phyloP scores from a whole-genome alignment of 2,329 filamentous ascomycete genomes.

The Diaporthe sp. region DNA sequence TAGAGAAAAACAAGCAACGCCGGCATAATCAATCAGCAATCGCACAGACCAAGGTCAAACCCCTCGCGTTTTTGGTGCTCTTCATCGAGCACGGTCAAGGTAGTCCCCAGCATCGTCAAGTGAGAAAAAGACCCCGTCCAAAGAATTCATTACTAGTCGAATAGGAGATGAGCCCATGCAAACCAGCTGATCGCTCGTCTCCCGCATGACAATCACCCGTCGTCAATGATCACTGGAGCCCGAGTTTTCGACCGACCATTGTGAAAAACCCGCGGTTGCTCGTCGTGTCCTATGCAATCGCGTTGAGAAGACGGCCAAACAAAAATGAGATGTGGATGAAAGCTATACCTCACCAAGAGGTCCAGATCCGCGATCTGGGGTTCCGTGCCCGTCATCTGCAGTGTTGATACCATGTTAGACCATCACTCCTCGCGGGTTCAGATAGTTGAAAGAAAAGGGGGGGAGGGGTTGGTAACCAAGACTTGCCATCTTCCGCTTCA shows the following conservation, averaged over 20 bases:
- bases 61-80: not conserved
- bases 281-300: conserved; percentile 29
- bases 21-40: not conserved
- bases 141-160: conserved; percentile 4
- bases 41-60: conserved; percentile 5
- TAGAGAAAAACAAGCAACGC: not conserved
- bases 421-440: not conserved
- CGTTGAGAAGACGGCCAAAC: conserved; percentile 32
- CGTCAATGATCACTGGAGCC: conserved; percentile 25
- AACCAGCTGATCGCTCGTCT: not conserved
- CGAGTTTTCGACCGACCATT: conserved; percentile 38
- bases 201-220: not conserved
- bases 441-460: not conserved
- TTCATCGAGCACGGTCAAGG: not conserved
- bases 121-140: not conserved
- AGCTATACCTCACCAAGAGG: conserved; percentile 36
- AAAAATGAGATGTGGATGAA: conserved; percentile 12
- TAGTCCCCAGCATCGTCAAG: not conserved
- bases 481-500: conserved; percentile 41
- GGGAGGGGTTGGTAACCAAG: conserved; percentile 20
- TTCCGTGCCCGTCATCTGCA: conserved; percentile 8
- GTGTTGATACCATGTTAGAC: conserved; percentile 16
- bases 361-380: conserved; percentile 19
- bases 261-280: conserved; percentile 35
- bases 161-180: not conserved